Conservation (phyloP, 305 asterid genomes). For the Solanum hybrid region DNA sequence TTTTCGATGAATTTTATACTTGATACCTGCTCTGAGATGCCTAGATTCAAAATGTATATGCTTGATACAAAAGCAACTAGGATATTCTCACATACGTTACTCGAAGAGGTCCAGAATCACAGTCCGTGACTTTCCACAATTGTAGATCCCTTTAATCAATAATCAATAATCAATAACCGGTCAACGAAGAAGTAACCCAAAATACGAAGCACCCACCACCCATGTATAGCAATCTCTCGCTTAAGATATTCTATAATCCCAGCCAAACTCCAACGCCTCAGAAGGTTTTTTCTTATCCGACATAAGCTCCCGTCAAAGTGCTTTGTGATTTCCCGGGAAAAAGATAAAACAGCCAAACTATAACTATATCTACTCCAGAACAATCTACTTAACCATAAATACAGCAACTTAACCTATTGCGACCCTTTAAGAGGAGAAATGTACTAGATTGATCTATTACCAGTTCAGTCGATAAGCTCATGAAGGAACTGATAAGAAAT, state of each 20-base stretch:
- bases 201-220: neutral
- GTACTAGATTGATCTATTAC: slow-evolving; percentile 23
- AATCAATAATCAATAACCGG: neutral
- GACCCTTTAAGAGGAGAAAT: slow-evolving; percentile 21
- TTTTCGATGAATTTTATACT: neutral
- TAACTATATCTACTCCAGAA: neutral
- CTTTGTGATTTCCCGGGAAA: slow-evolving; percentile 2
- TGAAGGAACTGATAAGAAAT: slow-evolving; percentile 10
- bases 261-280: neutral
- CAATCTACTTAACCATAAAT: slow-evolving; percentile 7
- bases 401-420: slow-evolving; percentile 18
- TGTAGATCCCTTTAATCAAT: neutral
- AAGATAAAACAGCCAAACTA: slow-evolving; percentile 7
- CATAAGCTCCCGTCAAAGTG: neutral
- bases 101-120: neutral
- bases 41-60: neutral
- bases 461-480: slow-evolving; percentile 5
- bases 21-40: neutral
- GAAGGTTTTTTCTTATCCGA: neutral
- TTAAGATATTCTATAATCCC: neutral
- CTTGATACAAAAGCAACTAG: neutral
- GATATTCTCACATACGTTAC: neutral
- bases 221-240: neutral
- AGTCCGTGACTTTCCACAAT: neutral
- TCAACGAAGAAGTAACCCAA: neutral